Evolutionary conservation across 495 filamentous ascomycete species (phyloP), one percentile per base, ranked within the genome.

Genomic region (Podospora didyma): DNA sequence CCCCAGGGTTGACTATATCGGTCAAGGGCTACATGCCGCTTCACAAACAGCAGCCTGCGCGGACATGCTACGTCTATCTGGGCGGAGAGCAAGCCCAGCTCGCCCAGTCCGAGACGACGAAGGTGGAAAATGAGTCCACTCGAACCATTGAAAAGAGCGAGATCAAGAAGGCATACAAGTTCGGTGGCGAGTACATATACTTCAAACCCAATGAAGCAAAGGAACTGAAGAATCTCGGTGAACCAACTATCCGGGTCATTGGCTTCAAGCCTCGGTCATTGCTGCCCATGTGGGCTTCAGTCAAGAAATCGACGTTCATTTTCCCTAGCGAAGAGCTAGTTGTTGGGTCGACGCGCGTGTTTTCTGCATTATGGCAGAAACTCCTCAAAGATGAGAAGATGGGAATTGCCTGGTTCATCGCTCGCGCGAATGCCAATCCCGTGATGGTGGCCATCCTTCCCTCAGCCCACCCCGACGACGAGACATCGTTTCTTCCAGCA

Each of bases 291-390:
- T 96, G 94, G 90, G 90, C 93, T 3, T 91, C 89, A 42, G 74
- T 88, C 35, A 89, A 87, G 66, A 90, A 90, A 49, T 87, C 91
- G 7, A 87, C 84, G 14, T 97, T 96, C 75, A 89, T 97, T 61
- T 99, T 96, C 69, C 94, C 95, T 1, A 92, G 89, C 16, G 95
- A 99, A 66, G 86, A 90, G 54, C 86, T 90, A 52, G 95, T 83
- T 57, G 78, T 97, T 23, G 95, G 95, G 21, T 96, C 90, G 1
- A 93, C 92, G 1, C 85, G 95, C 4, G 91, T 96, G 4, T 99
- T 97, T 65, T 84, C 92, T 3, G 92, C 95, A 0, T 73, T 99
- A 19, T 90, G 93, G 71, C 86, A 91, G 61, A 97, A 93, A 63
- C 81, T 99, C 2, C 72, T 92, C 1, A 80, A 83, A 22, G 81